phyloP scores from a whole-genome alignment of 257 asterid genomes.

The Ligustrum vulgare region DNA sequence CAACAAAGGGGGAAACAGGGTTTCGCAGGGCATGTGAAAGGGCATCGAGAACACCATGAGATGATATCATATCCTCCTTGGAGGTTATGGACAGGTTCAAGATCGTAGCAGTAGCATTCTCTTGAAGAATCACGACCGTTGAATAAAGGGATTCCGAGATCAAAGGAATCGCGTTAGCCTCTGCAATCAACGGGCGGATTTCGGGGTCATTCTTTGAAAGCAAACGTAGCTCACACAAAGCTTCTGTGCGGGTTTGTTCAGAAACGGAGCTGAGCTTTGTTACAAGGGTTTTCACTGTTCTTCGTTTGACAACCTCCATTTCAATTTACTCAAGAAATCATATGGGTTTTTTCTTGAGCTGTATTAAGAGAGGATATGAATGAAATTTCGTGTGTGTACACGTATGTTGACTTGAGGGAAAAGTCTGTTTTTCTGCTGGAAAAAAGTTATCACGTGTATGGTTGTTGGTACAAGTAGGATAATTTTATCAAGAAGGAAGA shows the following conservation, averaged over 20 bases:
- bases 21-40: slow-evolving; percentile 89
- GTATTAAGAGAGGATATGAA: neutral
- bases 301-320: slow-evolving; percentile 73
- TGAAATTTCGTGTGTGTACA: slow-evolving; percentile 5
- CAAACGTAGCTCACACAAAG: slow-evolving; percentile 81
- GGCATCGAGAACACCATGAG: slow-evolving; percentile 83
- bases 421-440: neutral
- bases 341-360: neutral
- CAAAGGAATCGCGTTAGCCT: slow-evolving; percentile 68
- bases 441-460: neutral
- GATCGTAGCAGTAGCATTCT: slow-evolving; percentile 87
- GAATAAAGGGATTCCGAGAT: slow-evolving; percentile 85
- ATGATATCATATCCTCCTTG: slow-evolving; percentile 68
- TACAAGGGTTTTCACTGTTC: slow-evolving; percentile 59
- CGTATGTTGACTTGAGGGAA: slow-evolving; percentile 27
- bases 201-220: slow-evolving; percentile 78
- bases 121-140: slow-evolving; percentile 54
- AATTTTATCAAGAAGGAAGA: neutral
- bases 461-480: slow-evolving; percentile 27
- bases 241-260: slow-evolving; percentile 71
- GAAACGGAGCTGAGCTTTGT: slow-evolving; percentile 83
- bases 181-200: slow-evolving; percentile 68
- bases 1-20: slow-evolving; percentile 66
- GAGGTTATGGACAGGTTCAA: slow-evolving; percentile 80
- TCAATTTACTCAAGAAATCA: slow-evolving; percentile 15